A percentile compares a stretch with the other conserved stretches of the same genome.
Conservation (phyloP, 2,329 filamentous ascomycete genomes). For the Chlorencoelia australis region DNA sequence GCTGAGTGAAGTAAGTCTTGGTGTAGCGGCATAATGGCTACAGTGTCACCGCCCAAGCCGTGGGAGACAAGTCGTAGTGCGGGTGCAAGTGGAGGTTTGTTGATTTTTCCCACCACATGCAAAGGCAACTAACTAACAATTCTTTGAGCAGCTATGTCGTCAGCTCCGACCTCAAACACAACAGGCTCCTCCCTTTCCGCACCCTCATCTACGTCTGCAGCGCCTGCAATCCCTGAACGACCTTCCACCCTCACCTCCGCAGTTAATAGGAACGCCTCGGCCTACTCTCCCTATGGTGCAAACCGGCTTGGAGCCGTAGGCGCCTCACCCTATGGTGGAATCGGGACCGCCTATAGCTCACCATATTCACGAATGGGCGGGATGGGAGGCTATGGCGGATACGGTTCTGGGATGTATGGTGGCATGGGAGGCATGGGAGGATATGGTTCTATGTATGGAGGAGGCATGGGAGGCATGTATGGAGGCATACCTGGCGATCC, state of each 20-base stretch:
- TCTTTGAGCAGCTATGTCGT: constrained; percentile 26
- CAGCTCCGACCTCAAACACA: constrained; percentile 17
- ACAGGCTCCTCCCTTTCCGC: constrained; percentile 29
- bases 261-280: constrained; percentile 80
- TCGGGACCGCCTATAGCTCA: constrained; percentile 35
- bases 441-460: constrained; percentile 30
- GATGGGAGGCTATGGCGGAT: constrained; percentile 26
- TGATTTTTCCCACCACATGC: constrained; percentile 2
- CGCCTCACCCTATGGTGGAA: constrained; percentile 24
- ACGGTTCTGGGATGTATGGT: constrained; percentile 28
- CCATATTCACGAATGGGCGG: constrained; percentile 37
- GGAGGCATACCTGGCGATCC: constrained; percentile 50
- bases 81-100: constrained; percentile 24
- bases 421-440: constrained; percentile 31
- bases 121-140: constrained; percentile 6
- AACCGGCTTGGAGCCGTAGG: constrained; percentile 46
- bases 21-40: too few relatives aligned
- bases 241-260: constrained; percentile 68
- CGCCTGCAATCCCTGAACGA: constrained; percentile 68
- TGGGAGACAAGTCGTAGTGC: constrained; percentile 66
- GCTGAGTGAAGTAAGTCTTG: too few relatives aligned
- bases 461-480: constrained; percentile 33
- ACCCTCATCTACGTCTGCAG: constrained; percentile 29
- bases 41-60: constrained; percentile 87
- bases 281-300: constrained; percentile 58